phyloP scores from a whole-genome alignment of 306 rosid species.

The Cucumis cinereus region DNA sequence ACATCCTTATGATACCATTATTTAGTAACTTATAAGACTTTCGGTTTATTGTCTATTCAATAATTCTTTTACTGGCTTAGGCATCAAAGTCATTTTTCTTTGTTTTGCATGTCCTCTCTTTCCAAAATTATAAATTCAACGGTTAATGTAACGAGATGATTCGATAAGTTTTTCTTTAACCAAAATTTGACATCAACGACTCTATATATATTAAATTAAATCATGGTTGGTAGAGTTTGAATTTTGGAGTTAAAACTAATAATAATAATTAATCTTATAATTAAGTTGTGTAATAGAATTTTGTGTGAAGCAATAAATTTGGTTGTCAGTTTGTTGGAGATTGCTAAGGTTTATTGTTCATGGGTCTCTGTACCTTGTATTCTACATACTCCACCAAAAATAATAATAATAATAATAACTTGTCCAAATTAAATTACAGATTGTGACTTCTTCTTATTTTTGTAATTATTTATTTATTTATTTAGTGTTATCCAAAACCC shows the following conservation, averaged over 20 bases:
- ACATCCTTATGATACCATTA: too few species aligned
- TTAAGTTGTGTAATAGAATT: neutral
- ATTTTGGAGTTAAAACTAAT: too few species aligned
- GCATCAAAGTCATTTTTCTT: too few species aligned
- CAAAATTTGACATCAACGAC: too few species aligned
- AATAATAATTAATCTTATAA: neutral
- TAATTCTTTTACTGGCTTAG: too few species aligned
- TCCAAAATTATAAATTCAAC: too few species aligned
- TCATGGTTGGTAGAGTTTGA: neutral
- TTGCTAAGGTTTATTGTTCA: neutral
- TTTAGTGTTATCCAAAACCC: neutral
- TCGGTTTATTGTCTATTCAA: too few species aligned
- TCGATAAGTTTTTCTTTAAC: too few species aligned
- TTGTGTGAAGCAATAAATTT: neutral
- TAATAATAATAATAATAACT: neutral
- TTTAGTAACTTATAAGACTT: too few species aligned
- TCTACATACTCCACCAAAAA: neutral
- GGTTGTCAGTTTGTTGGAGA: neutral
- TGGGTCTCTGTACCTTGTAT: neutral
- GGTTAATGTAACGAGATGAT: too few species aligned
- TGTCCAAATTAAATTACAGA: neutral
- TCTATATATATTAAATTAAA: too few species aligned
- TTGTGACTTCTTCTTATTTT: neutral
- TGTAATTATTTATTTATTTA: neutral
- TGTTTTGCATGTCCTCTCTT: too few species aligned